Percentiles rank a stretch among this genome's conserved stretches.
phyloP scores from a whole-genome alignment of 1,139 yeast genomes.

The Lizanozyma gosingica region DNA sequence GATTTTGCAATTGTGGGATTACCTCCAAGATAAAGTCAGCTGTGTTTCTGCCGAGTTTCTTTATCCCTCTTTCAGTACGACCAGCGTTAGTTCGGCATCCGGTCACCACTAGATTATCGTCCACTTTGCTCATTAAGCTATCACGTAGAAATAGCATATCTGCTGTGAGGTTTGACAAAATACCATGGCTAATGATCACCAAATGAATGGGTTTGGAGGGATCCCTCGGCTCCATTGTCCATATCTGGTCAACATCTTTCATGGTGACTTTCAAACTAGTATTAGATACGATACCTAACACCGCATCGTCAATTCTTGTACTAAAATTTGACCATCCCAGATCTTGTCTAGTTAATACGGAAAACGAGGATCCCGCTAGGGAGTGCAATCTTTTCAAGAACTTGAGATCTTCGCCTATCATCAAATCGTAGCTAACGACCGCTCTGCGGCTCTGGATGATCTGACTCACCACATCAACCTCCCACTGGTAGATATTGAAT shows the following conservation, averaged over 20 bases:
- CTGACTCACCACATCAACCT: constrained; percentile 79
- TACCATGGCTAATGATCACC: constrained; percentile 80
- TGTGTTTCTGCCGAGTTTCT: constrained; percentile 72
- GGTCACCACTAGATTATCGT: constrained; percentile 61
- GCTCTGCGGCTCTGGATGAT: constrained; percentile 67
- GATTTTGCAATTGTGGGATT: constrained; percentile 26
- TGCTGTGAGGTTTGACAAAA: constrained; percentile 82
- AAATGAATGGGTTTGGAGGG: constrained; percentile 48
- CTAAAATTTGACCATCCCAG: constrained; percentile 21
- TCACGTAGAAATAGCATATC: constrained; percentile 62
- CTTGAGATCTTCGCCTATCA: constrained; percentile 44
- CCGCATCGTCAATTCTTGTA: constrained; percentile 14
- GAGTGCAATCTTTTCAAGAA: constrained; percentile 23
- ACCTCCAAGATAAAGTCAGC: constrained; percentile 69
- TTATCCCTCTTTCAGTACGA: constrained; percentile 84
- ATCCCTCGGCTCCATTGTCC: constrained; percentile 53
- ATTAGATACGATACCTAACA: background rate
- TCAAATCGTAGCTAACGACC: constrained; percentile 60
- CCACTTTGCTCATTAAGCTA: constrained; percentile 20
- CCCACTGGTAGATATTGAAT: constrained; percentile 51
- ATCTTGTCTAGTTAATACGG: constrained; percentile 5
- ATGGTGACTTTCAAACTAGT: constrained; percentile 30
- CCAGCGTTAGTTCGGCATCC: constrained; percentile 83
- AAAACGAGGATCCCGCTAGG: background rate
- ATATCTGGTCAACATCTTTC: constrained; percentile 59